These are phyloP conservation scores for Acrocalymma vagum DNA, from an alignment of 2,329 filamentous ascomycete species.

Conservation along the genomic window DNA sequence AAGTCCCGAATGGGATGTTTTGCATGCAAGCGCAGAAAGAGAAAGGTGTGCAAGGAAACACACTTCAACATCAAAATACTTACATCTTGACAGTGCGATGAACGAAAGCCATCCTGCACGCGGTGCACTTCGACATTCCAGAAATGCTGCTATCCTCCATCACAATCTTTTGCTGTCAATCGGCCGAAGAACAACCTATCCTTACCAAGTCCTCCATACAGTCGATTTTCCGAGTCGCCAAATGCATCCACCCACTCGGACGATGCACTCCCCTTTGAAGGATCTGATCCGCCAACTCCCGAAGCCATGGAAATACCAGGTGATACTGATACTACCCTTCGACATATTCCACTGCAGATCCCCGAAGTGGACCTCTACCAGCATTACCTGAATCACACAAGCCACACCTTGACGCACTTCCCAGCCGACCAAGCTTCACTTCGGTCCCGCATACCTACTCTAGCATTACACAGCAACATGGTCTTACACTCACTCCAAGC, in stretches of 20 bases:
- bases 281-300: slow-evolving; percentile 1
- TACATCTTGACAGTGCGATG: slow-evolving; percentile 12
- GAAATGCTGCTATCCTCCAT: slow-evolving; percentile 8
- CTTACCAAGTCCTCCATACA: slow-evolving; percentile 3
- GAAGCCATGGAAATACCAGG: not conserved
- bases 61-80: not conserved
- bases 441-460: slow-evolving; percentile 9
- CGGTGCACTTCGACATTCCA: slow-evolving; percentile 11
- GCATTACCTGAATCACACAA: slow-evolving; percentile 17
- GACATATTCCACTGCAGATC: not conserved
- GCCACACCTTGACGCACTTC: slow-evolving; percentile 8
- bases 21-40: slow-evolving; percentile 15
- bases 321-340: not conserved
- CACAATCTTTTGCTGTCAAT: not conserved
- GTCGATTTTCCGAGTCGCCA: not conserved
- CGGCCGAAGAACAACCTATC: not conserved
- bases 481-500: slow-evolving; percentile 17
- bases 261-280: slow-evolving; percentile 1
- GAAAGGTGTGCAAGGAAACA: slow-evolving; percentile 9
- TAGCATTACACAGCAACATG: slow-evolving; percentile 10
- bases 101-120: slow-evolving; percentile 15
- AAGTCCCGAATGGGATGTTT: slow-evolving; percentile 17
- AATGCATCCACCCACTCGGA: not conserved
- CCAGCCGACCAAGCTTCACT: slow-evolving; percentile 3
- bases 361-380: slow-evolving; percentile 14